These are phyloP conservation scores for Saraca asoca DNA, from an alignment of 331 rosid genomes.

Conservation along the genomic window DNA sequence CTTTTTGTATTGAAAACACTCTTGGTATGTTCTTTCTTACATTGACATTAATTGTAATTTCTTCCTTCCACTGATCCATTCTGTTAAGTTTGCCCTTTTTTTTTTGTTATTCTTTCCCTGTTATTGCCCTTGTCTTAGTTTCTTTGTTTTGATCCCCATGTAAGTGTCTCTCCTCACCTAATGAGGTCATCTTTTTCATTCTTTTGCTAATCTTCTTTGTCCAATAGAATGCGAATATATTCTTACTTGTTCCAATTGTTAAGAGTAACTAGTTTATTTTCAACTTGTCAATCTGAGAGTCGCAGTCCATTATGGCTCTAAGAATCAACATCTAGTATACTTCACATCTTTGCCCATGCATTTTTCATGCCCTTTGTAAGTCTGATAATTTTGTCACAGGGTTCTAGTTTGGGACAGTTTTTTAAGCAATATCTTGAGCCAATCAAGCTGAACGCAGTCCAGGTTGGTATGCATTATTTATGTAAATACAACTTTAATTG, in stretches of 20 bases:
- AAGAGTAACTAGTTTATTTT: conserved; percentile 8
- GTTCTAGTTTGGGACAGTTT: conserved; percentile 95
- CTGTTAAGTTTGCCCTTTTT: background rate
- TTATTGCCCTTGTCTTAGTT: background rate
- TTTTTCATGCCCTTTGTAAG: conserved; percentile 25
- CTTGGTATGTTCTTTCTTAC: no score
- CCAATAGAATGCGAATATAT: background rate
- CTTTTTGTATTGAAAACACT: no score
- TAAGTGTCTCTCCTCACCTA: conserved; percentile 6
- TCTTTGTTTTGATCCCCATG: conserved; percentile 23
- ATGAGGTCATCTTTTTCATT: background rate
- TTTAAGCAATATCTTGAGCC: conserved; percentile 88
- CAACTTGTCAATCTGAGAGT: conserved; percentile 5
- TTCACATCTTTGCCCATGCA: conserved; percentile 10
- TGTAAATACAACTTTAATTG: conserved; percentile 15
- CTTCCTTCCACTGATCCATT: background rate
- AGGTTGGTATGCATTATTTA: conserved; percentile 46
- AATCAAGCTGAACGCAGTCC: conserved; percentile 82
- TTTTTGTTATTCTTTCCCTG: background rate
- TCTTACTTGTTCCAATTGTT: no score
- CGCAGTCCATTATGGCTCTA: conserved; percentile 5
- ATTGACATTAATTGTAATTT: background rate
- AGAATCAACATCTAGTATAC: conserved; percentile 11
- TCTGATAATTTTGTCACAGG: conserved; percentile 52
- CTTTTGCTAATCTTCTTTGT: conserved; percentile 2